These are phyloP conservation scores for Pittosporum tobira DNA, from an alignment of 129 eudicot genomes.

Conservation along the genomic window DNA sequence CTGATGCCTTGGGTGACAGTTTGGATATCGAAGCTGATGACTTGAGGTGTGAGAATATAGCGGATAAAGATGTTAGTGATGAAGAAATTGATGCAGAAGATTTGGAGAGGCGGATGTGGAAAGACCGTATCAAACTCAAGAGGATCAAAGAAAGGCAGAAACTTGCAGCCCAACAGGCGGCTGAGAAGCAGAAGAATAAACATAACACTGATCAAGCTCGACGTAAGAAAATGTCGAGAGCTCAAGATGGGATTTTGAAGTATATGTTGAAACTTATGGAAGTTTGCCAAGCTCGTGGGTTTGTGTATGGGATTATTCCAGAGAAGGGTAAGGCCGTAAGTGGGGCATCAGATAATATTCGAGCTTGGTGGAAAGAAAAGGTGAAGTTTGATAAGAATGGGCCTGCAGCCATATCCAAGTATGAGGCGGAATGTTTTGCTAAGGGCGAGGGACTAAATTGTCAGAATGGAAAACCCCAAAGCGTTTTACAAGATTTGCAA, in stretches of 20 bases:
- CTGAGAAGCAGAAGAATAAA: slow-evolving; percentile 59
- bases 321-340: slow-evolving; percentile 95
- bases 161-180: slow-evolving; percentile 59
- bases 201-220: slow-evolving; percentile 73
- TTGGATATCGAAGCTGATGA: slow-evolving; percentile 78
- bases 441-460: slow-evolving; percentile 35
- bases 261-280: slow-evolving; percentile 98
- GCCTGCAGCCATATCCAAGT: slow-evolving; percentile 72
- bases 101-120: slow-evolving; percentile 83
- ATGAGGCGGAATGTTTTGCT: slow-evolving; percentile 42
- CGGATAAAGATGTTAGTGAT: slow-evolving; percentile 89
- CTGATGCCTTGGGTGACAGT: slow-evolving; percentile 29
- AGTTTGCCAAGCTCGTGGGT: slow-evolving; percentile 86
- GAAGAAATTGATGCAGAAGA: slow-evolving; percentile 85
- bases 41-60: slow-evolving; percentile 49
- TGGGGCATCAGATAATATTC: slow-evolving; percentile 80
- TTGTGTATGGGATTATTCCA: slow-evolving; percentile 88
- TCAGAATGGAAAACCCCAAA: slow-evolving; percentile 38
- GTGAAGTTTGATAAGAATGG: slow-evolving; percentile 92
- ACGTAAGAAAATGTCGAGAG: slow-evolving; percentile 86
- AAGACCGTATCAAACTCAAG: slow-evolving; percentile 65
- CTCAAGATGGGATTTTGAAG: slow-evolving; percentile 89
- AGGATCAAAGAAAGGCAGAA: slow-evolving; percentile 68
- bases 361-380: slow-evolving; percentile 99
- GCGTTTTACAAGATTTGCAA: slow-evolving; percentile 69